Percentiles rank a stretch among this genome's conserved stretches.
phyloP scores from a whole-genome alignment of 257 asterid genomes.

The Orobanche coerulescens region DNA sequence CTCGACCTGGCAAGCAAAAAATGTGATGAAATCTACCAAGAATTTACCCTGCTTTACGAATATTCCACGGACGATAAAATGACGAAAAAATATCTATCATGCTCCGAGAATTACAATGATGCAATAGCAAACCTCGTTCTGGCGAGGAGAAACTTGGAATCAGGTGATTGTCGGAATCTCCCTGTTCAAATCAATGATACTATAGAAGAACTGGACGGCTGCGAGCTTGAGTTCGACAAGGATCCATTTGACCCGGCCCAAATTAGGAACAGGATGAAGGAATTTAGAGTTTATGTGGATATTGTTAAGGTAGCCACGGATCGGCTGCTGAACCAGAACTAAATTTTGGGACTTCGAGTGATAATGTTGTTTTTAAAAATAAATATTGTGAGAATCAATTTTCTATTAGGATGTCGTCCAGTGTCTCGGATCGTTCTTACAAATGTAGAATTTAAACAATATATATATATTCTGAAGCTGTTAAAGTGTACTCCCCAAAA shows the following conservation, averaged over 20 bases:
- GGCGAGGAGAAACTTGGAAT: conserved; percentile 1
- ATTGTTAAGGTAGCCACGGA: conserved; percentile 8
- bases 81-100: conserved; percentile 19
- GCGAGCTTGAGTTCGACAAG: conserved; percentile 9
- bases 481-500: too few species aligned
- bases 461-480: too few species aligned
- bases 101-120: conserved; percentile 28
- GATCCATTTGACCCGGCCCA: conserved; percentile 18
- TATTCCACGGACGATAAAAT: background rate
- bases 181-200: conserved; percentile 6
- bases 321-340: background rate
- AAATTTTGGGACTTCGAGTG: too few species aligned
- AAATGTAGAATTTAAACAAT: too few species aligned
- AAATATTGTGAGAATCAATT: too few species aligned
- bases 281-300: conserved; percentile 16
- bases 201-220: conserved; percentile 17
- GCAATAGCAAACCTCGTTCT: conserved; percentile 15
- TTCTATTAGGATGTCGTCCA: too few species aligned
- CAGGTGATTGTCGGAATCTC: background rate
- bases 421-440: too few species aligned
- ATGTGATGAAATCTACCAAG: background rate
- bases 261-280: conserved; percentile 21
- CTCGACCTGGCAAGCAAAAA: conserved; percentile 20
- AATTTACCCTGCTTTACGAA: conserved; percentile 2
- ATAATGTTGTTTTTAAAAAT: too few species aligned